Evolutionary conservation across 805 yeast genomes (phyloP).

Genomic region (Jamesozyma gamospora): DNA sequence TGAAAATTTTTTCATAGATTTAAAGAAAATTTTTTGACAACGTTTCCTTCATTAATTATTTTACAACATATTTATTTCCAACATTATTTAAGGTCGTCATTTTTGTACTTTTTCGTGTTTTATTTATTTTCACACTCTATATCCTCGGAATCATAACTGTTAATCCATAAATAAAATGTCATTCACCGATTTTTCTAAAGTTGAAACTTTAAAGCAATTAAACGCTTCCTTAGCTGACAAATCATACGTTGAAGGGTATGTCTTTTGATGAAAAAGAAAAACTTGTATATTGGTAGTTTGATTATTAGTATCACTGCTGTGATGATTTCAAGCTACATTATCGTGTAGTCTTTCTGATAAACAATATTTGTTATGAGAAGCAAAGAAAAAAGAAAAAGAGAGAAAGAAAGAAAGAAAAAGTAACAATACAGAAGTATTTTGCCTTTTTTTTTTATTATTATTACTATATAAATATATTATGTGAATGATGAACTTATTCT

Average conservation of each 20-base stretch:
- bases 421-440: background rate
- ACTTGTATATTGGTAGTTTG: too few species aligned
- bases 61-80: background rate
- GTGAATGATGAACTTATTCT: conserved; percentile 14
- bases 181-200: conserved; percentile 71
- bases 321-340: too few species aligned
- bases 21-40: background rate
- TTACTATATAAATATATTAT: background rate
- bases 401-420: background rate
- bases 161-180: conserved; percentile 40
- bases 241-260: conserved; percentile 95
- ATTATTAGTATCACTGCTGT: too few species aligned
- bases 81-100: background rate
- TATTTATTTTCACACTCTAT: background rate
- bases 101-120: background rate
- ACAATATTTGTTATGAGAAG: too few species aligned
- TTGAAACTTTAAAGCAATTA: conserved; percentile 62
- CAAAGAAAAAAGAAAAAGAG: background rate
- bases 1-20: background rate
- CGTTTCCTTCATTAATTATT: background rate
- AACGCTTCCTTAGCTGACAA: conserved; percentile 83
- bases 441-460: background rate
- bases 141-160: background rate
- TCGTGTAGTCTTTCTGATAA: too few species aligned
- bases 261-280: conserved; percentile 16